Percentiles rank a stretch among this genome's conserved stretches.
Conservation (phyloP, 2,329 filamentous ascomycete species). For the Fusarium caatingaense region DNA sequence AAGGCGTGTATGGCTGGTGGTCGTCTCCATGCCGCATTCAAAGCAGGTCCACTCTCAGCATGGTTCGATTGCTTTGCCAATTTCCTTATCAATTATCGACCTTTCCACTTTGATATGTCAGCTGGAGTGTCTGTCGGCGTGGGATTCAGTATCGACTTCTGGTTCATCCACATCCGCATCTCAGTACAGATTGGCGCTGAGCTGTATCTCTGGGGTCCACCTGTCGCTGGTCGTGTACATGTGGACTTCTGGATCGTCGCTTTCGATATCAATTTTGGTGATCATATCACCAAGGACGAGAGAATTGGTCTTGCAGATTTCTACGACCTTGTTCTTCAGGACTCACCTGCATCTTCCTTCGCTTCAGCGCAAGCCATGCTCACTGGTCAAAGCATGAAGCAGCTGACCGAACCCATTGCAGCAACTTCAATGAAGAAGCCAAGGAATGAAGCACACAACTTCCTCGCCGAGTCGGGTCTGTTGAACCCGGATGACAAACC, state of each 20-base stretch:
- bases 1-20: slow-evolving; percentile 58
- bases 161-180: neutral
- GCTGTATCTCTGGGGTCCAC: neutral
- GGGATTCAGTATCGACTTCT: neutral
- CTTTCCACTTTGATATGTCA: slow-evolving; percentile 3
- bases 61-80: slow-evolving; percentile 55
- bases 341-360: neutral
- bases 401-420: neutral
- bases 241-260: slow-evolving; percentile 14
- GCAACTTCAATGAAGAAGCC: neutral
- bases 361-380: neutral
- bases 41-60: slow-evolving; percentile 51
- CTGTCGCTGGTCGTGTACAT: neutral
- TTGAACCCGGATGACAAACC: neutral
- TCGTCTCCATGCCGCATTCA: slow-evolving; percentile 46
- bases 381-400: neutral
- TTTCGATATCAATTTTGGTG: slow-evolving; percentile 10
- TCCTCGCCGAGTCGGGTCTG: neutral
- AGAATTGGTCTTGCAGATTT: neutral
- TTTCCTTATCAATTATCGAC: slow-evolving; percentile 50
- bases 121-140: slow-evolving; percentile 1
- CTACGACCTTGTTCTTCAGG: slow-evolving; percentile 6
- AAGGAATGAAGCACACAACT: slow-evolving; percentile 12
- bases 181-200: slow-evolving; percentile 1
- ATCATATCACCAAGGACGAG: neutral